These are phyloP conservation scores for Leccinum variabile DNA, from an alignment of 1,284 basidiomycete species.

Conservation along the genomic window DNA sequence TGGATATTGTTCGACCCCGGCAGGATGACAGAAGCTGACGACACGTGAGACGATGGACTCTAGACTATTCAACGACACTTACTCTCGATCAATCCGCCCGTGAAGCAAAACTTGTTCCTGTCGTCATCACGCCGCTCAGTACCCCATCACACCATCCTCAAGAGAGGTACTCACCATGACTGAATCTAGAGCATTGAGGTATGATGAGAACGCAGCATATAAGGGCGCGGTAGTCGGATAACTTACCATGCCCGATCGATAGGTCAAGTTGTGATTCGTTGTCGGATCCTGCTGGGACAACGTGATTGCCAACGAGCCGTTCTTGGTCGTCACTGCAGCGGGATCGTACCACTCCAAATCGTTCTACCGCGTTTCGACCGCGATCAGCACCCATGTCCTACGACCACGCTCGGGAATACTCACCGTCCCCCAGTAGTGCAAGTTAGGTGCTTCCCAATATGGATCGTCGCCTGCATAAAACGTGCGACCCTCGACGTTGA, in stretches of 20 bases:
- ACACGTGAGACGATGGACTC: constrained; percentile 3
- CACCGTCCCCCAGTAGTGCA: constrained; percentile 69
- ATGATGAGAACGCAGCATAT: not conserved
- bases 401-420: not conserved
- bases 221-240: not conserved
- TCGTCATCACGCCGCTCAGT: constrained; percentile 41
- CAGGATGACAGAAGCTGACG: constrained; percentile 52
- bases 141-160: constrained; percentile 26
- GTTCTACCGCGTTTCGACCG: constrained; percentile 21
- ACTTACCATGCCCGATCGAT: constrained; percentile 42
- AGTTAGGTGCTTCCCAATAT: constrained; percentile 67
- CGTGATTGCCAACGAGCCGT: constrained; percentile 64
- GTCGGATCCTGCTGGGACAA: constrained; percentile 39
- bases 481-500: constrained; percentile 58
- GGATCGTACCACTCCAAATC: constrained; percentile 66
- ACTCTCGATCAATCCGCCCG: constrained; percentile 70
- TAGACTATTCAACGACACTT: constrained; percentile 37
- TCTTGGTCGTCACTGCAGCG: constrained; percentile 58
- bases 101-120: constrained; percentile 79
- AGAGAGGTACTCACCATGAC: constrained; percentile 44
- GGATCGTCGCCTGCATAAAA: constrained; percentile 57
- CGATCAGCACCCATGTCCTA: constrained; percentile 7
- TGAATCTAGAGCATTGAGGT: constrained; percentile 23
- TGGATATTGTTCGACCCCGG: constrained; percentile 58
- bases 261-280: constrained; percentile 57